Base-by-base conservation (phyloP, 2,329 filamentous ascomycete genomes). In the Onygenales sp. region DNA sequence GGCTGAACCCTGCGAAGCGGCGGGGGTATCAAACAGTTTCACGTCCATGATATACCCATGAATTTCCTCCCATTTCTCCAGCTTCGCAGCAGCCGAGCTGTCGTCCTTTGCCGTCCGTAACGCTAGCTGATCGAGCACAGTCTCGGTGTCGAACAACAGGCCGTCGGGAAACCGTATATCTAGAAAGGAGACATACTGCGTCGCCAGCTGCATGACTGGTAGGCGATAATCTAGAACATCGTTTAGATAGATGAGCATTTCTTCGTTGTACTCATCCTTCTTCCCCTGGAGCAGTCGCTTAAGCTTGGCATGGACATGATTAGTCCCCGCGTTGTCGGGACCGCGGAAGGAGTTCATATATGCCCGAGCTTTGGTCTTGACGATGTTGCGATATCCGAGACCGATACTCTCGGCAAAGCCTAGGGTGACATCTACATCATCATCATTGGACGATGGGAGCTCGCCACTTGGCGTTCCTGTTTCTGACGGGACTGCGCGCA, bases 381-480 rank as follows among this genome's bases (percentile, higher is more conserved):
- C 50, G 1, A 52, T n/a, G 7, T 52, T 52, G 42, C 46, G 49
- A 47, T 51, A 53, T 1, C 51, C 51, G 1, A 8, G 32, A 14
- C 49, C 52, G 31, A 54, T 54, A 39, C 48, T 54, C 9, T 42
- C 52, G 21, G 37, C 37, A 40, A 52, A 52, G n/a, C n/a, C n/a
- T n/a, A n/a, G n/a, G n/a, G n/a, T n/a, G n/a, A n/a, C n/a, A n/a
- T n/a, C n/a, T n/a, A n/a, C n/a, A n/a, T n/a, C n/a, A n/a, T n/a
- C n/a, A n/a, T n/a, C n/a, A n/a, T n/a, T n/a, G n/a, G n/a, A n/a
- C n/a, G n/a, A n/a, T n/a, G n/a, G n/a, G n/a, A n/a, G n/a, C n/a
- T 10, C 47, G 47, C n/a, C 34, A 21, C 47, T 49, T 17, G 42
- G 6, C 31, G 40, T 36, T 42, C 31, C 6, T 13, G 40, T 36